These are phyloP conservation scores for Trifolium pratense DNA, from an alignment of 306 rosid genomes.

Conservation along the genomic window DNA sequence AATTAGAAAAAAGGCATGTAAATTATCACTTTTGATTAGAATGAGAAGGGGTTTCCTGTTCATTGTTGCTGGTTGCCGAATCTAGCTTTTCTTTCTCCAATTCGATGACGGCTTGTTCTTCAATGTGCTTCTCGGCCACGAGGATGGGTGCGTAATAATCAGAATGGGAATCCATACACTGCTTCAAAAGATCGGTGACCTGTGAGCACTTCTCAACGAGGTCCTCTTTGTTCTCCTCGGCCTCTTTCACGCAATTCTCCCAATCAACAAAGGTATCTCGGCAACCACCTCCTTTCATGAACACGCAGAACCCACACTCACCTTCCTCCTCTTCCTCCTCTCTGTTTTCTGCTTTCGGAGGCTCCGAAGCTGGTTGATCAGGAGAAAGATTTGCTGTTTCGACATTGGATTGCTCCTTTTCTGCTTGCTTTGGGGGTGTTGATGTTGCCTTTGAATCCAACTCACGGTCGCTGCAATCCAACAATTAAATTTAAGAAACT, in stretches of 20 bases:
- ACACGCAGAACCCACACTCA: conserved; percentile 90
- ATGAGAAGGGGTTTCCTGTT: neutral
- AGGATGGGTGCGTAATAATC: conserved; percentile 77
- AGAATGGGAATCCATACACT: conserved; percentile 74
- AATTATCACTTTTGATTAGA: conserved; percentile 25
- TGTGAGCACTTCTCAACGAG: conserved; percentile 68
- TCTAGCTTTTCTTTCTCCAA: conserved; percentile 59
- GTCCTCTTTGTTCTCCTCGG: conserved; percentile 66
- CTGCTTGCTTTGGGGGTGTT: neutral
- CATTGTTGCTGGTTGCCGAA: neutral
- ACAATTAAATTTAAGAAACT: conserved; percentile 9
- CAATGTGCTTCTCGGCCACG: conserved; percentile 70
- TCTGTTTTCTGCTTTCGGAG: conserved; percentile 10
- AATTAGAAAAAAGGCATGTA: neutral
- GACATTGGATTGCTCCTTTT: conserved; percentile 11
- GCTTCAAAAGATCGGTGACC: conserved; percentile 53
- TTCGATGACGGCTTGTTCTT: conserved; percentile 60
- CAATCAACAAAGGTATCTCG: conserved; percentile 62
- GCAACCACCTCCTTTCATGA: conserved; percentile 89
- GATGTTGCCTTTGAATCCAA: neutral
- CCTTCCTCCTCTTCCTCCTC: conserved; percentile 46
- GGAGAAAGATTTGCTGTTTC: neutral
- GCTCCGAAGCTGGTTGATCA: conserved; percentile 38
- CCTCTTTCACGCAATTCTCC: conserved; percentile 76
- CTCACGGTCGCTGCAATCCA: conserved; percentile 4